A percentile compares a stretch with the other conserved stretches of the same genome.
Conservation (phyloP, 352 stramenopile species). For the Pythium folliculosum region DNA sequence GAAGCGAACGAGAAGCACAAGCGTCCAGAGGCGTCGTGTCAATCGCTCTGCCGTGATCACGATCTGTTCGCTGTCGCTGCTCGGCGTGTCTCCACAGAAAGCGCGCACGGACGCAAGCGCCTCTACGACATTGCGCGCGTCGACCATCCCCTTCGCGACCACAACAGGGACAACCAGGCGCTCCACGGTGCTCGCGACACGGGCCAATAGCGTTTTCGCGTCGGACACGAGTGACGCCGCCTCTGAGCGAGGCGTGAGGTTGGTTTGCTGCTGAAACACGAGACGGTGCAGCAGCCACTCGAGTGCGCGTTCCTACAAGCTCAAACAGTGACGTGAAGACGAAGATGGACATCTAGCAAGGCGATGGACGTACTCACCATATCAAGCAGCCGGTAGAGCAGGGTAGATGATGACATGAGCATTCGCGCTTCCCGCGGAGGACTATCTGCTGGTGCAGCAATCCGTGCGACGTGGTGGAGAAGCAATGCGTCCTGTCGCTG, state of each 20-base stretch:
- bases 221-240: background rate
- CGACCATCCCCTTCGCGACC: background rate
- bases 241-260: slow-evolving; percentile 14
- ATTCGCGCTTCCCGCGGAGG: too few relatives aligned
- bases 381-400: slow-evolving; percentile 7
- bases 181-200: background rate
- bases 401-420: background rate
- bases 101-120: background rate
- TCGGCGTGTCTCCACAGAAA: background rate
- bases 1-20: slow-evolving; percentile 13
- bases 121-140: background rate
- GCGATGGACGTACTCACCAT: background rate
- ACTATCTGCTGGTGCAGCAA: background rate
- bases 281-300: slow-evolving; percentile 18
- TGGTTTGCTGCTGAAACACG: slow-evolving; percentile 17
- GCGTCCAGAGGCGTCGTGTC: slow-evolving; percentile 1
- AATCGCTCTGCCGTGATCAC: background rate
- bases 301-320: slow-evolving; percentile 3
- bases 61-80: background rate
- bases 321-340: background rate
- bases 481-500: background rate
- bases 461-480: background rate
- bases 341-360: background rate
- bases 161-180: background rate
- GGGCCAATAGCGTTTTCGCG: slow-evolving; percentile 1